A percentile compares a stretch with the other conserved stretches of the same genome.
phyloP scores from a whole-genome alignment of 129 eudicot species.

The Oenanthe sinensis region DNA sequence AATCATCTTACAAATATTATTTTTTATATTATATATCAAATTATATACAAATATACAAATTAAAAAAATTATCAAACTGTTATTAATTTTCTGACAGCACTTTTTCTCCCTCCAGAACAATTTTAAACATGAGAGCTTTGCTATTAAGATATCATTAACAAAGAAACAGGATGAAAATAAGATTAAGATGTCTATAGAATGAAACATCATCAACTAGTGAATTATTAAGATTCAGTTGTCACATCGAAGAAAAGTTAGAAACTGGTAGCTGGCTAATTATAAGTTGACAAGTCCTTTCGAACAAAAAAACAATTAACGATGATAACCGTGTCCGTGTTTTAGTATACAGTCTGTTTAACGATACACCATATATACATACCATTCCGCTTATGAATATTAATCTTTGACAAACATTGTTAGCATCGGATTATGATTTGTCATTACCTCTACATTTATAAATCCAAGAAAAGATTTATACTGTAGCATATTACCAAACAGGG shows the following conservation, averaged over 20 bases:
- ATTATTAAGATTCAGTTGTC: background rate
- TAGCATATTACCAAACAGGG: constrained; percentile 1
- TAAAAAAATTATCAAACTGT: too few species aligned
- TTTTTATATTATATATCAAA: too few species aligned
- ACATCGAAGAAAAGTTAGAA: background rate
- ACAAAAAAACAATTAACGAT: background rate
- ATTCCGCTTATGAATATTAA: background rate
- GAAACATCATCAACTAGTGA: background rate
- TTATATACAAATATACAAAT: too few species aligned
- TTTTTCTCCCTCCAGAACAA: too few species aligned
- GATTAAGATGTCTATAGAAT: background rate
- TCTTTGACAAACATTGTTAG: background rate
- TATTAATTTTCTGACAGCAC: too few species aligned
- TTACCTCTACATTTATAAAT: background rate
- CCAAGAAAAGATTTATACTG: background rate
- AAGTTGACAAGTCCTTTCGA: background rate
- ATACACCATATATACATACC: background rate
- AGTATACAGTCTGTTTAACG: background rate
- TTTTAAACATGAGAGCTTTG: too few species aligned
- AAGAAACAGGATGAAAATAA: too few species aligned
- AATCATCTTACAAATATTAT: too few species aligned
- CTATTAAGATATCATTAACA: too few species aligned
- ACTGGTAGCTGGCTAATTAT: background rate
- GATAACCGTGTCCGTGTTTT: constrained; percentile 6
- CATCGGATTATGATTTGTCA: background rate